phyloP scores from a whole-genome alignment of 169 alveolate genomes.

The Theileria equi region DNA sequence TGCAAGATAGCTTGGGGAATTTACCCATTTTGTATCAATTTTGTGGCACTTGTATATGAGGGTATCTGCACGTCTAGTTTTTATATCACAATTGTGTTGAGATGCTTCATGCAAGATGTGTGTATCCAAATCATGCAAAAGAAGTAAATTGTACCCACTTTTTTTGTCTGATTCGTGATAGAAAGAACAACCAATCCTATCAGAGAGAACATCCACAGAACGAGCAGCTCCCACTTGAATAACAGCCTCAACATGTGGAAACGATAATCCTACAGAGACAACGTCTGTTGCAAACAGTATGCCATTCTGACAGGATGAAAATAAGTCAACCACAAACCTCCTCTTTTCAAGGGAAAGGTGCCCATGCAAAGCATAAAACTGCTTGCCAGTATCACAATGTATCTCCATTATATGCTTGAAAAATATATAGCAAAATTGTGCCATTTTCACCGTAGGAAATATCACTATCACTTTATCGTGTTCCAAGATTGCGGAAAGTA shows the following conservation, averaged over 20 bases:
- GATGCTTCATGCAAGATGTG: conserved; percentile 54
- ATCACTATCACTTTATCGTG: conserved; percentile 20
- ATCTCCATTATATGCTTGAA: conserved; percentile 27
- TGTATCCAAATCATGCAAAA: conserved; percentile 53
- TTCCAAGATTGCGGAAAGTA: background rate
- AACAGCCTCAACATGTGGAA: conserved; percentile 25
- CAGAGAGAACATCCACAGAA: conserved; percentile 18
- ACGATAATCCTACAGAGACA: conserved; percentile 36
- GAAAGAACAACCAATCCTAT: background rate
- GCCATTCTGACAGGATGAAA: conserved; percentile 23
- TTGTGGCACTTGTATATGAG: conserved; percentile 6
- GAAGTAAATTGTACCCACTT: background rate
- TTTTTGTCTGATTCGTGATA: background rate
- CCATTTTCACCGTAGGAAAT: conserved; percentile 65
- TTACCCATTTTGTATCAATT: background rate
- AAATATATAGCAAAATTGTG: conserved; percentile 56
- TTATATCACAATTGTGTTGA: conserved; percentile 2
- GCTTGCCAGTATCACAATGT: background rate
- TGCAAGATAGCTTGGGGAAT: conserved; percentile 16
- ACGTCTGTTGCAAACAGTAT: conserved; percentile 51
- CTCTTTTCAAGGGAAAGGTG: conserved; percentile 52
- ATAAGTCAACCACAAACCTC: conserved; percentile 32
- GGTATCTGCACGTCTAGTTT: background rate
- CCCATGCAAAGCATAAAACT: conserved; percentile 41
- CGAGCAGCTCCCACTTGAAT: conserved; percentile 51